Evolutionary conservation across 2,329 filamentous ascomycete species (phyloP).

Genomic region (Trichophyton benhamiae): DNA sequence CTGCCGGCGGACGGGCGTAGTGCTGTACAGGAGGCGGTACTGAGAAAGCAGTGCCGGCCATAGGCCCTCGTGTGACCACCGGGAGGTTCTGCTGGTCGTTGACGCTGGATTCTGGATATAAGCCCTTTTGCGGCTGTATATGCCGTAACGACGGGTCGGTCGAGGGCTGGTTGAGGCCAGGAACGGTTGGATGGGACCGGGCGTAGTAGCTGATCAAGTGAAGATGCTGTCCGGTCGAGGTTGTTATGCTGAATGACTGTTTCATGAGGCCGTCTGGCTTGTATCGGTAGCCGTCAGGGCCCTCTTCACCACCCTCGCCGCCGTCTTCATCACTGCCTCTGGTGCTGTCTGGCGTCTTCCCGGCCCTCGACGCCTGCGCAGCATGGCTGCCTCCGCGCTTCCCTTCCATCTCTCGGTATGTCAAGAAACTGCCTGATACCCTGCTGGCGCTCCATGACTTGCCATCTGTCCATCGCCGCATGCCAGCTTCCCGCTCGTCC

Average conservation of each 20-base stretch:
- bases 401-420: slow-evolving; percentile 97
- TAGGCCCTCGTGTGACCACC: slow-evolving; percentile 63
- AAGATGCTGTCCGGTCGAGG: slow-evolving; percentile 75
- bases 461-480: slow-evolving; percentile 96
- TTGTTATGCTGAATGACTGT: slow-evolving; percentile 98
- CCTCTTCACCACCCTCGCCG: slow-evolving; percentile 54
- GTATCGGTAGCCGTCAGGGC: slow-evolving; percentile 80
- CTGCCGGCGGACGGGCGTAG: slow-evolving; percentile 36
- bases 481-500: slow-evolving; percentile 96
- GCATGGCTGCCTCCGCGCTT: slow-evolving; percentile 73
- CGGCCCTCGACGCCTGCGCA: slow-evolving; percentile 43
- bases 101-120: slow-evolving; percentile 93
- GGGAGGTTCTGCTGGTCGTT: slow-evolving; percentile 72
- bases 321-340: slow-evolving; percentile 73
- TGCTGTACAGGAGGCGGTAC: slow-evolving; percentile 42
- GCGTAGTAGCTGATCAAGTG: slow-evolving; percentile 97
- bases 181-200: slow-evolving; percentile 58
- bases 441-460: slow-evolving; percentile 98
- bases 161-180: slow-evolving; percentile 67
- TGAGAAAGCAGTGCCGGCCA: slow-evolving; percentile 44
- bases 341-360: slow-evolving; percentile 73
- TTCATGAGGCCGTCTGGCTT: slow-evolving; percentile 98
- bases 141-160: slow-evolving; percentile 66
- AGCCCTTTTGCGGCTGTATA: slow-evolving; percentile 79
- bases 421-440: slow-evolving; percentile 93